phyloP scores from a whole-genome alignment of 2,329 filamentous ascomycete species.

The Fusarium sp. region DNA sequence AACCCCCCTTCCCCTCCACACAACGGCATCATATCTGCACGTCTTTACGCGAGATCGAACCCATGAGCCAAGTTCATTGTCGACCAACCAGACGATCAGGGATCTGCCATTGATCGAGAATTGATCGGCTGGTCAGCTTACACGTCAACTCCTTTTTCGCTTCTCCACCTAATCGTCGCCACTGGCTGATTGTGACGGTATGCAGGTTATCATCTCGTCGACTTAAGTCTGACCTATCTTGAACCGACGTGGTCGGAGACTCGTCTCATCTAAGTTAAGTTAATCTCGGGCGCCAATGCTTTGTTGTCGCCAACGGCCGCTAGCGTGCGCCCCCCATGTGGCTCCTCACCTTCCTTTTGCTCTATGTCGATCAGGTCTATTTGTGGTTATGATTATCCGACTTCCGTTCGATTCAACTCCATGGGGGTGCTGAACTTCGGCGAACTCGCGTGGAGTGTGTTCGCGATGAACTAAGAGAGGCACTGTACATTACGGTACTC shows the following conservation, averaged over 20 bases:
- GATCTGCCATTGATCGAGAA: constrained; percentile 24
- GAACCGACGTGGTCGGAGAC: constrained; percentile 31
- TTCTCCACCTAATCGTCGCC: constrained; percentile 20
- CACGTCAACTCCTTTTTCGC: constrained; percentile 23
- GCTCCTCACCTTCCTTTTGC: constrained; percentile 37
- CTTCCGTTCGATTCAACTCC: constrained; percentile 17
- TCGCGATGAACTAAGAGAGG: not conserved
- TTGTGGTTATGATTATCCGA: constrained; percentile 22
- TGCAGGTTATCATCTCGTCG: constrained; percentile 13
- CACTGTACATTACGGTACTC: not conserved
- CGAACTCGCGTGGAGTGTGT: constrained; percentile 9
- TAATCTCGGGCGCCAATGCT: constrained; percentile 40
- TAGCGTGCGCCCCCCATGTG: constrained; percentile 45
- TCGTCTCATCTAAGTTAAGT: constrained; percentile 42
- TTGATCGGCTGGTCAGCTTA: constrained; percentile 37
- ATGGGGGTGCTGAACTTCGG: constrained; percentile 21
- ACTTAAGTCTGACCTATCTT: constrained; percentile 11
- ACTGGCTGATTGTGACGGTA: constrained; percentile 12
- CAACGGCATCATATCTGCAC: constrained; percentile 11
- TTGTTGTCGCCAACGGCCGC: constrained; percentile 47
- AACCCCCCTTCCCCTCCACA: constrained; percentile 19
- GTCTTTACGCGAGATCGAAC: constrained; percentile 33
- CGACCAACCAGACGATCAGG: constrained; percentile 16
- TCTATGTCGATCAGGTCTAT: constrained; percentile 31
- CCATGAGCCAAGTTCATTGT: constrained; percentile 5